Percentiles rank a stretch among this genome's conserved stretches.
Evolutionary conservation across 2,329 filamentous ascomycete species (phyloP).

Genomic region (Colletotrichum acutatum): DNA sequence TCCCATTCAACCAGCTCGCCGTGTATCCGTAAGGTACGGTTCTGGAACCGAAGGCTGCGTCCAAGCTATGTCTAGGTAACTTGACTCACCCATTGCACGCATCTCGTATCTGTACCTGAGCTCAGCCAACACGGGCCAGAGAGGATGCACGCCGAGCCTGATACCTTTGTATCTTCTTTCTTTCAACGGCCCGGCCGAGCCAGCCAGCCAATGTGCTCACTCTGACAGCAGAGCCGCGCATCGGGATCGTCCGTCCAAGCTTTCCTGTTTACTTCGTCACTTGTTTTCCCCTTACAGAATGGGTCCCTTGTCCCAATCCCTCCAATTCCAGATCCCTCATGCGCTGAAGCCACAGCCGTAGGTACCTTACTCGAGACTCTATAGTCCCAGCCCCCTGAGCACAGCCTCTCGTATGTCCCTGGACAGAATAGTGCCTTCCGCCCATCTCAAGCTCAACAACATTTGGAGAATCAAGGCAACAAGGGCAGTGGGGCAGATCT

Average conservation of each 20-base stretch:
- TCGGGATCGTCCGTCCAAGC: not conserved
- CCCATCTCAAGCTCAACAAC: not conserved
- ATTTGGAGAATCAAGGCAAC: not conserved
- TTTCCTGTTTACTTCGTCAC: not conserved
- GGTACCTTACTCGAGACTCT: not conserved
- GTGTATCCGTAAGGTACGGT: not conserved
- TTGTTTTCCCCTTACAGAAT: not conserved
- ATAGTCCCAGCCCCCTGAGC: not conserved
- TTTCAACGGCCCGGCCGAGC: not conserved
- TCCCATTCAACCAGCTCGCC: not conserved
- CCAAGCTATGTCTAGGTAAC: constrained; percentile 2
- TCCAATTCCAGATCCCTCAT: not conserved
- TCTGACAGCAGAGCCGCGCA: constrained; percentile 10
- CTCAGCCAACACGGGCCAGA: not conserved
- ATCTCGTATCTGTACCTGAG: constrained; percentile 16
- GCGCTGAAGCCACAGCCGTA: not conserved
- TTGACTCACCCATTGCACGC: constrained; percentile 9
- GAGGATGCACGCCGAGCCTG: not conserved
- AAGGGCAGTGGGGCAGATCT: not conserved
- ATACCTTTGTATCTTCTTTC: constrained; percentile 15
- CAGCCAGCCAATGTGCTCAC: not conserved
- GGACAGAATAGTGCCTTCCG: not conserved
- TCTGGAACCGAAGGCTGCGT: not conserved
- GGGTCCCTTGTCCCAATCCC: not conserved
- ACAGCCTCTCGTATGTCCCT: not conserved